Base-by-base conservation (phyloP, 2,329 filamentous ascomycete species). In the Endothia cerciana region DNA sequence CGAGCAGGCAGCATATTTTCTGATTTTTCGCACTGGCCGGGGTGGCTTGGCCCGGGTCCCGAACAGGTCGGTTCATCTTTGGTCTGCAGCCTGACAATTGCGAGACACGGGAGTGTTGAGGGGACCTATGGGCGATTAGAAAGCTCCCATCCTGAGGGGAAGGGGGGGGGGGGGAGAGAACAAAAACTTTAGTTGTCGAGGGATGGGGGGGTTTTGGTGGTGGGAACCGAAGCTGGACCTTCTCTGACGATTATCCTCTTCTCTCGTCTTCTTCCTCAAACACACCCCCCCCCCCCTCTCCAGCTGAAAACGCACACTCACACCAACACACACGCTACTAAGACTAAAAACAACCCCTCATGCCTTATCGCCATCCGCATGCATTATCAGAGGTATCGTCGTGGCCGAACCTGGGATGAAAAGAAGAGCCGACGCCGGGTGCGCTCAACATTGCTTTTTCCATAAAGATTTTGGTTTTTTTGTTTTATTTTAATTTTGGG, bases 31-130 rank as follows among this genome's bases (percentile, higher is more conserved):
- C 13, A 13, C 28, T 13, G 47, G 47, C 22, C 28, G 25, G 25
- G 47, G 47, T n/a, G n/a, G n/a, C 17, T 17, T 22, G 30, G 49
- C 22, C 25, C 25, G 49, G 51, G 51, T 55, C 51, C 30, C 51
- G 51, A 49, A 55, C 51, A 55, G 51, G 51, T n/a, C 51, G 30
- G 51, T 30, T n/a, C 17, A 25, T 43, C 19, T 55, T 28, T n/a
- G 51, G 51, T 55, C 51, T 55, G 51, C 15, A 55, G 51, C 51
- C 51, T 55, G 19, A 36, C 17, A n/a, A 15, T 55, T 55, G 51
- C 51, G 55, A 58, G 38, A 58, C 55, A 58, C 33, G 55, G n/a
- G 3, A 40, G 36, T 41, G 55, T 41, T 22, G n/a, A 28, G n/a
- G n/a, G 25, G 7, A 22, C 11, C 10, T 25, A n/a, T 25, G 47